Conservation (phyloP, 306 rosid genomes). For the Prunus salicina region DNA sequence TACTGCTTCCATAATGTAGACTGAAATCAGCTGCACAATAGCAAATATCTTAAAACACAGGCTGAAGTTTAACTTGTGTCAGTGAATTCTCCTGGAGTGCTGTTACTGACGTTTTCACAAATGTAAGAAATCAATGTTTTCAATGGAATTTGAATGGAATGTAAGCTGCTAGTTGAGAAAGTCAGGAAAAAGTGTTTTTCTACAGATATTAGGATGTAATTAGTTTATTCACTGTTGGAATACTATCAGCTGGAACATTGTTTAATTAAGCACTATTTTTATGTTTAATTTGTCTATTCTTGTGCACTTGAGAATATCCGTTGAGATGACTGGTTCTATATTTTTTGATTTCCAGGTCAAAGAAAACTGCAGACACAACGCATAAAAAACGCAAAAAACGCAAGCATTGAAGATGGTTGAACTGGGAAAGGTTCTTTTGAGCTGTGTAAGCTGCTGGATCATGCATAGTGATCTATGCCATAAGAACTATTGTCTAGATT, state of each 20-base stretch:
- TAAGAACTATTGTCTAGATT: neutral
- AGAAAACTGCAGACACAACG: neutral
- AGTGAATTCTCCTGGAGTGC: no score
- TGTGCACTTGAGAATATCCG: neutral
- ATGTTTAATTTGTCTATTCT: neutral
- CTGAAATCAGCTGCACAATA: neutral
- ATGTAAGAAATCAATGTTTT: no score
- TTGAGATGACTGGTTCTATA: neutral
- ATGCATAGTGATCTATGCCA: neutral
- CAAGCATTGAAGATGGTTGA: neutral
- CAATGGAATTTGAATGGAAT: no score
- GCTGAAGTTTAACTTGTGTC: no score
- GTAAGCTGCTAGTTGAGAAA: no score
- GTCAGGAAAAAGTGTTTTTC: no score
- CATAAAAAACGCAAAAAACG: no score
- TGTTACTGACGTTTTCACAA: no score
- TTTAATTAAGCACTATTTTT: neutral
- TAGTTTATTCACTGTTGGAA: neutral
- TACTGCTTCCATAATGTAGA: neutral
- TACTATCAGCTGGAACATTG: neutral
- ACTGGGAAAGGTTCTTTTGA: neutral
- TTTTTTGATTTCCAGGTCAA: neutral
- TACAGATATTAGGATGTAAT: neutral
- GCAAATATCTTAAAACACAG: no score
- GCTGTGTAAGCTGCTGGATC: neutral